Conservation (phyloP, 148 eudicot species). For the Suaeda aralocaspica region DNA sequence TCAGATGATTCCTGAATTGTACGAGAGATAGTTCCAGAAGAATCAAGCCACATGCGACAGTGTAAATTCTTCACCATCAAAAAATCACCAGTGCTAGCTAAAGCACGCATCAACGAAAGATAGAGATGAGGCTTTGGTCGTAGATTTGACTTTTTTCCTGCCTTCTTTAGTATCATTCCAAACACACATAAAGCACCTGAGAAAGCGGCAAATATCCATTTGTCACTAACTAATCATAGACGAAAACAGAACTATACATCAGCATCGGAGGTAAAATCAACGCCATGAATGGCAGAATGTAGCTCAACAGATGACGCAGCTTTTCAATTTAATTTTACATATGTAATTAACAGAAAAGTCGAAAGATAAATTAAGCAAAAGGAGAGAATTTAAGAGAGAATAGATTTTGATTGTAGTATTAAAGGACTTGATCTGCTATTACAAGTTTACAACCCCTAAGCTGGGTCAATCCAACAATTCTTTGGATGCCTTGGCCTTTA, state of each 20-base stretch:
- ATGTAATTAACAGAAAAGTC: not conserved
- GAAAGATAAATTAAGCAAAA: not conserved
- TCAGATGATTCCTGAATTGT: conserved; percentile 51
- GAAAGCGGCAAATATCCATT: not conserved
- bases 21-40: conserved; percentile 45
- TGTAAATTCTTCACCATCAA: conserved; percentile 44
- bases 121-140: conserved; percentile 77
- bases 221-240: not conserved
- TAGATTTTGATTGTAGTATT: not conserved
- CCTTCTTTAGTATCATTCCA: conserved; percentile 52
- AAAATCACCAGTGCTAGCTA: conserved; percentile 52
- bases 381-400: not conserved
- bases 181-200: conserved; percentile 58
- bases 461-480: not conserved
- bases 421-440: not conserved
- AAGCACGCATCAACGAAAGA: conserved; percentile 69
- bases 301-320: not conserved
- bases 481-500: no score
- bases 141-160: conserved; percentile 30
- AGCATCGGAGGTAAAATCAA: not conserved
- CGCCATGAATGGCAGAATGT: not conserved
- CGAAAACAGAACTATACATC: not conserved
- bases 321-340: not conserved
- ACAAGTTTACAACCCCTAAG: not conserved
- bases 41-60: conserved; percentile 56